A percentile compares a stretch with the other conserved stretches of the same genome.
Evolutionary conservation across 805 yeast genomes (phyloP).

Genomic region (Kodamaea fukazawae): DNA sequence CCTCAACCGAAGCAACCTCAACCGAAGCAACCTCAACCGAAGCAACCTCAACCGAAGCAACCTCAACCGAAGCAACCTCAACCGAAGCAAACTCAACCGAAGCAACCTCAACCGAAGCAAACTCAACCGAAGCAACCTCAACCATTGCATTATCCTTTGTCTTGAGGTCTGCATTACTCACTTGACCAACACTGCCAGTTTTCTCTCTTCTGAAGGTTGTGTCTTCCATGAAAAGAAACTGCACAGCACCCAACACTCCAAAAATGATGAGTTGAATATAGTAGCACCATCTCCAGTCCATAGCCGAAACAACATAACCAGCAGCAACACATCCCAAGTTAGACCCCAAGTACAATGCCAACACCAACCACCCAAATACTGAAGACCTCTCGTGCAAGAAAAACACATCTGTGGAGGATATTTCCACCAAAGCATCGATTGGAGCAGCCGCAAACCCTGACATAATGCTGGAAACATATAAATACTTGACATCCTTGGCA

Average conservation of each 20-base stretch:
- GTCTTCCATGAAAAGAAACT: slow-evolving; percentile 42
- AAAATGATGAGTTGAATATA: slow-evolving; percentile 32
- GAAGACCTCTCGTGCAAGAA: slow-evolving; percentile 43
- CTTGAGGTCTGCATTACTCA: not conserved
- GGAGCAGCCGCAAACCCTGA: slow-evolving; percentile 42
- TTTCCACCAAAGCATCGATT: slow-evolving; percentile 46
- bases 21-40: too few relatives aligned
- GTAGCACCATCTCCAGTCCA: slow-evolving; percentile 44
- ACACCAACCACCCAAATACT: slow-evolving; percentile 28
- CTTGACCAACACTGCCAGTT: not conserved
- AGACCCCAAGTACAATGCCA: slow-evolving; percentile 44
- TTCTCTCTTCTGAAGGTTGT: slow-evolving; percentile 36
- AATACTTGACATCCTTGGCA: slow-evolving; percentile 18
- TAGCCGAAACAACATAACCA: slow-evolving; percentile 37
- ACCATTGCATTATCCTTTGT: not conserved
- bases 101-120: too few relatives aligned
- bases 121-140: too few relatives aligned
- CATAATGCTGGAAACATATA: slow-evolving; percentile 23
- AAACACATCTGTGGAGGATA: slow-evolving; percentile 44
- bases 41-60: too few relatives aligned
- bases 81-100: too few relatives aligned
- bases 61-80: too few relatives aligned
- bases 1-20: too few relatives aligned
- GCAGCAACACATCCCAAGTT: slow-evolving; percentile 45
- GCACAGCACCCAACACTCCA: slow-evolving; percentile 29